A percentile compares a stretch with the other conserved stretches of the same genome.
Conservation (phyloP, 768 basidiomycete species). For the Suillus occidentalis region DNA sequence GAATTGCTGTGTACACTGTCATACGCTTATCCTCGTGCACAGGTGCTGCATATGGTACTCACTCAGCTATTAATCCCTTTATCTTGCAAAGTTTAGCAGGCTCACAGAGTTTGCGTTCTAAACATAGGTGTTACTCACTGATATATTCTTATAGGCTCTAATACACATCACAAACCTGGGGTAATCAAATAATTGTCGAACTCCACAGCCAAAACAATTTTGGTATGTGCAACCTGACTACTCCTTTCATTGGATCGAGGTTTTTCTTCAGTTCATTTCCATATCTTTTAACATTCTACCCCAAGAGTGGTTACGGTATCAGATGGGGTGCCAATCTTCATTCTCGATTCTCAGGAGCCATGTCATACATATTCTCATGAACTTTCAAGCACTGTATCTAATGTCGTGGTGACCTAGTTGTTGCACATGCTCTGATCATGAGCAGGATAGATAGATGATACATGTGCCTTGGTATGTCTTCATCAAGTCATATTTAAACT, state of each 20-base stretch:
- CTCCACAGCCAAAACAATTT: neutral
- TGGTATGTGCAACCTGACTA: neutral
- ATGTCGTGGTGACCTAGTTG: constrained; percentile 2
- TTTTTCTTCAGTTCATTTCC: neutral
- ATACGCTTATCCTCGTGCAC: neutral
- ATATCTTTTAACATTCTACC: neutral
- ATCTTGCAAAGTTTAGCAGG: neutral
- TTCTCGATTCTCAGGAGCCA: neutral
- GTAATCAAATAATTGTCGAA: neutral
- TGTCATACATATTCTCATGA: constrained; percentile 2
- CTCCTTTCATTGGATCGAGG: neutral
- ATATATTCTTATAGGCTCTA: neutral
- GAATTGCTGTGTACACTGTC: neutral
- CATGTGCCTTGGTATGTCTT: neutral
- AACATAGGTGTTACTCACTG: neutral
- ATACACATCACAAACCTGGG: neutral
- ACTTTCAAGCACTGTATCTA: constrained; percentile 3
- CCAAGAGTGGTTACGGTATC: neutral
- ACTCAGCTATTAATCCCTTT: neutral
- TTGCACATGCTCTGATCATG: constrained; percentile 18
- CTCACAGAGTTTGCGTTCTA: neutral
- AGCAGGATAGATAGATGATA: neutral
- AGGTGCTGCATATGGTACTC: neutral
- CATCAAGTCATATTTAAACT: constrained; percentile 15
- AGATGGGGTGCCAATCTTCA: neutral